Base-by-base conservation (phyloP, 2,329 filamentous ascomycete species). In the Ophiostoma perfectum region DNA sequence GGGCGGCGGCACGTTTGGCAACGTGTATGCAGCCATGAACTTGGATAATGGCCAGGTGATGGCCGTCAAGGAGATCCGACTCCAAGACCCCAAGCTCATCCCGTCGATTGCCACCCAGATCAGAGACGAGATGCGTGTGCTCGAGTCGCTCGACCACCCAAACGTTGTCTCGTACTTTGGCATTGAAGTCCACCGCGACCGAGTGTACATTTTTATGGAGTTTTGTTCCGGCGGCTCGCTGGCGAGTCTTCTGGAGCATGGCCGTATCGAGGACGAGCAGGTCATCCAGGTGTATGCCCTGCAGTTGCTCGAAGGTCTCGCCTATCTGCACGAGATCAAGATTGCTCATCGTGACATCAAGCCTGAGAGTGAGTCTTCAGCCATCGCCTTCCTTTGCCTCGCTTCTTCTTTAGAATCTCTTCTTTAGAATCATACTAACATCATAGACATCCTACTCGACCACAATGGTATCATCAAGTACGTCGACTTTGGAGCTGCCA, bases 191-290 rank as follows among this genome's bases (percentile, higher is more conserved):
- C 95, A 99, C 79, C 88, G 95, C 71, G 95, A 99, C 82, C 95
- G 97, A 76, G 95, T 99, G n/a, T 99, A 98, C 79, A 97, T 99
- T 73, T 99, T 99, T 77, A 99, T 99, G 95, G 95, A 99, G 78
- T 98, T 96, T 79, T 99, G 95, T 78, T 96, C 93, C 4, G 94
- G 95, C 66, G 95, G 95, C 27, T 98, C 94, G 16, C 83, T 99
- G 65, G 93, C 95, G 58, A 90, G 87, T 66, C 81, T 99, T 66
- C 83, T 99, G 58, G 95, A 99, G 77, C 94, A 99, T 75, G 95
- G 95, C 12, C 90, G 95, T 55, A 97, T 99, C 72, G 95, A 97
- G 80, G 96, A 98, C 76, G 95, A 99, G 78, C 95, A 93, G 68
- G 93, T 98, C 71, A 94, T 97, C 71, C 96, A 96, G 88, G 94